Evolutionary conservation across 805 yeast species (phyloP).

Genomic region (Schwanniomyces vanrijiae): DNA sequence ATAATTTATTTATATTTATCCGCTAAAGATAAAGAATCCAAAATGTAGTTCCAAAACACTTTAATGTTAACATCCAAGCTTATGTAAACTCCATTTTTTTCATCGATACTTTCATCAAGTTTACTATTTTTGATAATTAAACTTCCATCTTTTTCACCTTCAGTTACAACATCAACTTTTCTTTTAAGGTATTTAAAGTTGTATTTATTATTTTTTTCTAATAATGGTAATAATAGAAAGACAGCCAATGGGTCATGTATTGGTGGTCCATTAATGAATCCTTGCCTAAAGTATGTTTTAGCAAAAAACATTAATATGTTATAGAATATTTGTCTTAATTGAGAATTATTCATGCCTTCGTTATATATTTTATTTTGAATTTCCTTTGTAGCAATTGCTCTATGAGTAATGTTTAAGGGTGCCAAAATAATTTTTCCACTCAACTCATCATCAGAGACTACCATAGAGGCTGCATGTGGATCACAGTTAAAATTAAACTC

Average conservation of each 20-base stretch:
- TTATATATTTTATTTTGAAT: constrained; percentile 26
- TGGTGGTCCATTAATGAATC: constrained; percentile 58
- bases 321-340: constrained; percentile 40
- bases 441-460: constrained; percentile 49
- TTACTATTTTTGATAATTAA: constrained; percentile 5
- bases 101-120: constrained; percentile 9
- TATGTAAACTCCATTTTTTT: constrained; percentile 14
- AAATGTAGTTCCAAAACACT: constrained; percentile 15
- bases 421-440: constrained; percentile 52
- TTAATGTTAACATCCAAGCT: constrained; percentile 14
- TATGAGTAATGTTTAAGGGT: constrained; percentile 72
- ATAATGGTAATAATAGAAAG: constrained; percentile 53
- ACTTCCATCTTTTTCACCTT: constrained; percentile 34
- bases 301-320: constrained; percentile 23
- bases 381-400: constrained; percentile 47
- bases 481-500: constrained; percentile 80
- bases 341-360: constrained; percentile 31
- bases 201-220: constrained; percentile 15
- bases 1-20: constrained; percentile 9
- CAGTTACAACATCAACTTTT: constrained; percentile 20
- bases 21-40: constrained; percentile 16
- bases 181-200: constrained; percentile 27
- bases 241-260: constrained; percentile 81
- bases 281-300: constrained; percentile 10
- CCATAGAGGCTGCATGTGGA: constrained; percentile 67